Conservation (phyloP, 2,329 filamentous ascomycete species). For the Aspergillus neoniger region DNA sequence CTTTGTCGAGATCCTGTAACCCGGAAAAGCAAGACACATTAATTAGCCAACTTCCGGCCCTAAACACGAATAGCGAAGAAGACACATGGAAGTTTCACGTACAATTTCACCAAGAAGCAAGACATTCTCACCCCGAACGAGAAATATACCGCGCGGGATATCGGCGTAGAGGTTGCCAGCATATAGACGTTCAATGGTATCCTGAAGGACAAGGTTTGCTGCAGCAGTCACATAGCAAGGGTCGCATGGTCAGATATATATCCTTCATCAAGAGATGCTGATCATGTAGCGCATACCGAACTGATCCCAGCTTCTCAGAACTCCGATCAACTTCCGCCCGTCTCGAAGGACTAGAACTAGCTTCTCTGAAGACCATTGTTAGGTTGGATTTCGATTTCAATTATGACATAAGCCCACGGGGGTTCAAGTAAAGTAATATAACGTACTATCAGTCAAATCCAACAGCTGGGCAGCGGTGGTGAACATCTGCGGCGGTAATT, state of each 20-base stretch:
- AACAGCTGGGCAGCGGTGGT: conserved; percentile 94
- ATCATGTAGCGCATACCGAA: conserved; percentile 66
- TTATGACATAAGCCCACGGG: no score
- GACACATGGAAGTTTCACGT: conserved; percentile 23
- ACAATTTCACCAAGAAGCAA: conserved; percentile 87
- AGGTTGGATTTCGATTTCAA: no score
- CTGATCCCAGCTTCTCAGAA: conserved; percentile 95
- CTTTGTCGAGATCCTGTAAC: conserved; percentile 80
- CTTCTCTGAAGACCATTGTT: conserved; percentile 68
- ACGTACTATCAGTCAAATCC: conserved; percentile 94
- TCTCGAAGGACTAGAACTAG: conserved; percentile 88
- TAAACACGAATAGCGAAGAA: neutral
- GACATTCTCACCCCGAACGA: conserved; percentile 97
- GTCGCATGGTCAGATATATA: neutral
- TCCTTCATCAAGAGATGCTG: no score
- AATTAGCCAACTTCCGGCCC: neutral
- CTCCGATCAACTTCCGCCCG: conserved; percentile 88
- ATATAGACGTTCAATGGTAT: conserved; percentile 87
- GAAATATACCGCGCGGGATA: conserved; percentile 79
- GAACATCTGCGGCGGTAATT: conserved; percentile 84
- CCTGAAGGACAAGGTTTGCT: conserved; percentile 95
- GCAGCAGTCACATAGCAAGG: conserved; percentile 11
- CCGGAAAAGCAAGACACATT: neutral
- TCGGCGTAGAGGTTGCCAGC: conserved; percentile 76
- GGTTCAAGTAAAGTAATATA: neutral